phyloP scores from a whole-genome alignment of 2,329 filamentous ascomycete genomes.

The Geoglossum cookeanum region DNA sequence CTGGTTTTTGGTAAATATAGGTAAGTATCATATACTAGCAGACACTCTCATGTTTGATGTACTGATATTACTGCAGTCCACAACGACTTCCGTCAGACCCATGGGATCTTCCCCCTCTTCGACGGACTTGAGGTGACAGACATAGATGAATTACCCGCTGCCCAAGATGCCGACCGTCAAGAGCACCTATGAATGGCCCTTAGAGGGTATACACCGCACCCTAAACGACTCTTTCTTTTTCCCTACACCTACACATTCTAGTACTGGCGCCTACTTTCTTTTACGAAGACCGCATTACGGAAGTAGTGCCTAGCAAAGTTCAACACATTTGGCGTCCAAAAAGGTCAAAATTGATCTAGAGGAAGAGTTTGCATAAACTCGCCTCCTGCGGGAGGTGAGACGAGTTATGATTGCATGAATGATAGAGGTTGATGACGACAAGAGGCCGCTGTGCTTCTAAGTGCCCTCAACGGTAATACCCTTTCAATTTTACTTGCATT shows the following conservation, averaged over 20 bases:
- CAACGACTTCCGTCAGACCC: conserved; percentile 83
- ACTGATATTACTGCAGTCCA: conserved; percentile 43
- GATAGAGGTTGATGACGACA: not conserved
- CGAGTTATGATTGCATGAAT: conserved; percentile 1
- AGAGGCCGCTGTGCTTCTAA: not conserved
- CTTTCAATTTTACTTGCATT: not conserved
- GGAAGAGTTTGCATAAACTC: not conserved
- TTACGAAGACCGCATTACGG: not conserved
- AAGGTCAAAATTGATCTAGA: not conserved
- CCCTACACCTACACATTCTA: not conserved
- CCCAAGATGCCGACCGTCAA: not conserved
- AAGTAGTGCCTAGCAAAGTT: not conserved
- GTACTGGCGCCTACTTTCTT: not conserved
- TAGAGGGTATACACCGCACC: not conserved
- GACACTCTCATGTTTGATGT: conserved; percentile 6
- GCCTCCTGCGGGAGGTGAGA: not conserved
- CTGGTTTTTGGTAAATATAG: conserved; percentile 92
- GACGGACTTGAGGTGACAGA: conserved; percentile 53
- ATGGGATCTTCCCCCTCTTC: conserved; percentile 72
- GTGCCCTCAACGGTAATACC: conserved; percentile 1
- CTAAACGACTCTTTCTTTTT: too few relatives aligned
- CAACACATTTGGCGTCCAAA: conserved; percentile 4
- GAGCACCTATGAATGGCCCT: not conserved
- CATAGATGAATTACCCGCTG: conserved; percentile 28
- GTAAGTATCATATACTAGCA: conserved; percentile 28